Evolutionary conservation across 805 yeast species (phyloP).

Genomic region (Metschnikowia borealis): DNA sequence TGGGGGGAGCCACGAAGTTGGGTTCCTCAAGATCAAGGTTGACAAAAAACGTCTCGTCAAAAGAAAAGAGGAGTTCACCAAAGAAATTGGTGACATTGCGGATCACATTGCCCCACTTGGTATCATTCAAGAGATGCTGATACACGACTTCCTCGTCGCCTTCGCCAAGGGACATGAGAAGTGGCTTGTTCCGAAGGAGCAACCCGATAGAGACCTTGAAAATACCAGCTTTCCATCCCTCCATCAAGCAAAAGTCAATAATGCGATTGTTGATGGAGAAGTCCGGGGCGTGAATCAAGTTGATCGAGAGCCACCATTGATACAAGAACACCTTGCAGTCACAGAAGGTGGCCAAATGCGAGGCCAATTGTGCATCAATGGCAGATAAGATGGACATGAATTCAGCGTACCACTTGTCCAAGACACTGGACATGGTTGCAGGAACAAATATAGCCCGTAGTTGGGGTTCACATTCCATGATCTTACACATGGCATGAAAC

Average conservation of each 20-base stretch:
- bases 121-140: slow-evolving; percentile 41
- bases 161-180: slow-evolving; percentile 27
- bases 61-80: slow-evolving; percentile 33
- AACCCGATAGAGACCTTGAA: slow-evolving; percentile 55
- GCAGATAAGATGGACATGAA: slow-evolving; percentile 42
- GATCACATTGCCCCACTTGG: slow-evolving; percentile 40
- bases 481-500: slow-evolving; percentile 49
- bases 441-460: slow-evolving; percentile 47
- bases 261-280: slow-evolving; percentile 43
- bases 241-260: slow-evolving; percentile 48
- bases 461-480: slow-evolving; percentile 56
- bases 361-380: slow-evolving; percentile 37
- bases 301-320: slow-evolving; percentile 64
- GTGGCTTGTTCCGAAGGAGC: slow-evolving; percentile 45
- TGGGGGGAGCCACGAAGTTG: slow-evolving; percentile 1
- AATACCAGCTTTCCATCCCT: slow-evolving; percentile 53
- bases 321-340: slow-evolving; percentile 49
- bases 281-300: slow-evolving; percentile 58
- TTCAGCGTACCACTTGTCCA: slow-evolving; percentile 49
- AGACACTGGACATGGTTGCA: slow-evolving; percentile 51
- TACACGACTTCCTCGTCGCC: slow-evolving; percentile 42
- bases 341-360: slow-evolving; percentile 40
- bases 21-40: background rate
- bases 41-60: slow-evolving; percentile 32
- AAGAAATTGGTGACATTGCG: slow-evolving; percentile 37